Evolutionary conservation across 495 filamentous ascomycete genomes (phyloP).

Genomic region (Hypoxylon cercidicola): DNA sequence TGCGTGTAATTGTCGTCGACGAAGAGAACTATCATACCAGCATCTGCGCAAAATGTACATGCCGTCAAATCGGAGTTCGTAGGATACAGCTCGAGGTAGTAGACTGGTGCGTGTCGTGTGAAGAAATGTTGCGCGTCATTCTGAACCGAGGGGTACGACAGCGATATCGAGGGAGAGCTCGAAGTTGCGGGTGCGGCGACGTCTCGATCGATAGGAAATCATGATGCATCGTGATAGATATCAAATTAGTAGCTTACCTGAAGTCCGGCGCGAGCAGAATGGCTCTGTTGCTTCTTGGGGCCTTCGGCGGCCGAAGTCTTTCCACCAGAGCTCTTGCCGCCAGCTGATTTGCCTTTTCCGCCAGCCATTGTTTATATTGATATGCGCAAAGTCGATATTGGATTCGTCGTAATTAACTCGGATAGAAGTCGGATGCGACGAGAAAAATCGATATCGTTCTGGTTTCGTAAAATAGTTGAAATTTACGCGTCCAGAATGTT

Average conservation of each 20-base stretch:
- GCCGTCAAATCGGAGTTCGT: constrained; percentile 3
- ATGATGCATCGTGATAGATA: constrained; percentile 35
- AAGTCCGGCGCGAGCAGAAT: constrained; percentile 97
- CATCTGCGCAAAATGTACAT: not conserved
- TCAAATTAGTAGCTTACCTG: constrained; percentile 76
- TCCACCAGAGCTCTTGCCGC: constrained; percentile 84
- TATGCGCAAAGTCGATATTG: constrained; percentile 44
- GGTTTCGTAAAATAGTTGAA: constrained; percentile 15
- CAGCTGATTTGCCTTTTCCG: constrained; percentile 93
- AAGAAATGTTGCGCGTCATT: constrained; percentile 32
- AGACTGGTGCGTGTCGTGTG: constrained; percentile 13
- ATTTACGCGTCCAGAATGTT: constrained; percentile 44
- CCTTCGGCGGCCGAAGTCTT: constrained; percentile 80
- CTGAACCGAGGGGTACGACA: constrained; percentile 31
- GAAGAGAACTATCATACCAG: not conserved
- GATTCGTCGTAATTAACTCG: constrained; percentile 2
- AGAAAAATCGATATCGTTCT: constrained; percentile 17
- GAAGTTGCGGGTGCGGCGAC: constrained; percentile 5
- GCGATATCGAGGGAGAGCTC: constrained; percentile 31
- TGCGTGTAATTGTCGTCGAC: not conserved
- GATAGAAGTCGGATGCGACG: constrained; percentile 12
- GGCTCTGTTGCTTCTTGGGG: constrained; percentile 94
- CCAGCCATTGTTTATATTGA: constrained; percentile 67
- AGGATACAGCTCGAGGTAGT: not conserved
- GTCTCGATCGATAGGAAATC: constrained; percentile 14